Percentiles rank a stretch among this genome's conserved stretches.
These are phyloP conservation scores for Paraconiothyrium sp. DNA, from an alignment of 2,329 filamentous ascomycete genomes.

Conservation along the genomic window DNA sequence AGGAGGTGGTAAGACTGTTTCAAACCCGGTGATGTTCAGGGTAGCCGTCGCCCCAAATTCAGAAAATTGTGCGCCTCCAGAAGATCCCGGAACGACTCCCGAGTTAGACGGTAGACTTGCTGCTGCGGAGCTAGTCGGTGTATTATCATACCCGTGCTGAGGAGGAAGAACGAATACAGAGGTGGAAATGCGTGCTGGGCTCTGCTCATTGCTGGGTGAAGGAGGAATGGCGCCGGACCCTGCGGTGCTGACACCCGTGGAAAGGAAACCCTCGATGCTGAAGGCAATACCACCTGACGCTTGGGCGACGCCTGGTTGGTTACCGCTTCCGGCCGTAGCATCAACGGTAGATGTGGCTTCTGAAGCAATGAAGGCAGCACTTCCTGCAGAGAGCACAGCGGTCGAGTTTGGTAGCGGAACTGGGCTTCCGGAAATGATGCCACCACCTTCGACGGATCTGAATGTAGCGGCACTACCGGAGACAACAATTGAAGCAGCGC, in stretches of 20 bases:
- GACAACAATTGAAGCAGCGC: conserved; percentile 22
- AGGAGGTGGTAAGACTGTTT: conserved; percentile 11
- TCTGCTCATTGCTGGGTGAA: conserved; percentile 24
- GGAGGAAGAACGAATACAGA: conserved; percentile 8
- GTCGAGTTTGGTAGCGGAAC: conserved; percentile 13
- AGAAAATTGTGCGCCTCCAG: conserved; percentile 14
- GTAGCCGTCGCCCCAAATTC: conserved; percentile 14
- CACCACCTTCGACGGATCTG: conserved; percentile 26
- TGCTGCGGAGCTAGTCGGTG: conserved; percentile 9
- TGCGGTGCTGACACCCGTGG: background rate
- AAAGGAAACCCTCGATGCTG: conserved; percentile 7
- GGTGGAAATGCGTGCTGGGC: conserved; percentile 26
- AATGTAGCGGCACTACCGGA: conserved; percentile 24
- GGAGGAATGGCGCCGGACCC: conserved; percentile 9
- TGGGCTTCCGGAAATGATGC: conserved; percentile 22
- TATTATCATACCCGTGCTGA: conserved; percentile 16
- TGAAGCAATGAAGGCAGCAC: conserved; percentile 16
- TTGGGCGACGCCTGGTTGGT: background rate
- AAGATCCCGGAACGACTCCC: conserved; percentile 9
- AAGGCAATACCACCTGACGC: conserved; percentile 13
- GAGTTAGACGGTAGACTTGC: conserved; percentile 6
- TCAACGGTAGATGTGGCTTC: conserved; percentile 2
- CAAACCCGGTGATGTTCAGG: conserved; percentile 22
- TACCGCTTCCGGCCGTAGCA: conserved; percentile 2
- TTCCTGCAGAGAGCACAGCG: conserved; percentile 10